phyloP scores from a whole-genome alignment of 176 grass and related monocot genomes.

The Puccinellia tenuiflora region DNA sequence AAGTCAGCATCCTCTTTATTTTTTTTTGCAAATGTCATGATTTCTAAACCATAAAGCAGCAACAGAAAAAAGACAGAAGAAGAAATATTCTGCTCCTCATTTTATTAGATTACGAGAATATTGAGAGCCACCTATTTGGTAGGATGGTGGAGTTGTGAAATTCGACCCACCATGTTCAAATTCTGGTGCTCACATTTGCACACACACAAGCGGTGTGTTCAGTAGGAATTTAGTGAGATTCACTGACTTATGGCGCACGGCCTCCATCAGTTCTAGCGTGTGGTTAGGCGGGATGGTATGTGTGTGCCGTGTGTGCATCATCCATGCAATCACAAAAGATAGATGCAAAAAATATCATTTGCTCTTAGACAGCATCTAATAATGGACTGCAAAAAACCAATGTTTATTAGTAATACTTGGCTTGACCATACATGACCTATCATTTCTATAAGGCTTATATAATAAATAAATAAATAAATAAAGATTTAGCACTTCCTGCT shows the following conservation, averaged over 20 bases:
- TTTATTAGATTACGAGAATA: background rate
- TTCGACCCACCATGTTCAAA: background rate
- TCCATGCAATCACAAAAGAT: background rate
- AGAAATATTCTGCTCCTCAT: background rate
- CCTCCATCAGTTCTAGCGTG: background rate
- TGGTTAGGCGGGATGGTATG: background rate
- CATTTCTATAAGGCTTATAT: background rate
- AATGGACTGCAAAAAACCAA: background rate
- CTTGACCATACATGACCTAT: background rate
- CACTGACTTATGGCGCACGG: background rate
- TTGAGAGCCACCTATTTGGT: background rate
- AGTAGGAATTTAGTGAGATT: background rate
- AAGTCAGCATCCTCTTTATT: slow-evolving; percentile 36
- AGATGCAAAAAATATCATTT: background rate
- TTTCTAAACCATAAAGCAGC: slow-evolving; percentile 12
- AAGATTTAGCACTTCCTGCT: background rate
- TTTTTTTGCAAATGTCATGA: slow-evolving; percentile 14
- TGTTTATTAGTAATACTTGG: background rate
- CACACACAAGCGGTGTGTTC: background rate
- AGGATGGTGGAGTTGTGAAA: background rate
- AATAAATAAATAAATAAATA: too few relatives aligned
- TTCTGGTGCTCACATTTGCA: background rate
- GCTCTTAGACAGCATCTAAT: background rate
- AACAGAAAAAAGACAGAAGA: background rate
- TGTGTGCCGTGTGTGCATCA: background rate